Evolutionary conservation across 1,139 yeast genomes (phyloP).

Genomic region (Arxiozyma slooffiae): DNA sequence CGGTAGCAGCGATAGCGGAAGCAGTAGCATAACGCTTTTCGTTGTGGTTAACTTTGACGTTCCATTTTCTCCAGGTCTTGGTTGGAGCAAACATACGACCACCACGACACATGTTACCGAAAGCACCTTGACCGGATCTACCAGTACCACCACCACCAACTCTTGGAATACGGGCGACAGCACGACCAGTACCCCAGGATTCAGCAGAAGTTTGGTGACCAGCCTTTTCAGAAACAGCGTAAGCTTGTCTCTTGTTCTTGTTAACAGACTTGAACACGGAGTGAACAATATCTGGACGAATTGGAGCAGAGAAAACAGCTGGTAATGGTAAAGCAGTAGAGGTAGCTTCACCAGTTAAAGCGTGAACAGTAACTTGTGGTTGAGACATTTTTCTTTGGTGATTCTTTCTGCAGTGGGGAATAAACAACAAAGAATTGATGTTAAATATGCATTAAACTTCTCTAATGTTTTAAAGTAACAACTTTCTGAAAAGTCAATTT

Average conservation of each 20-base stretch:
- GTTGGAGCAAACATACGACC: conserved; percentile 99
- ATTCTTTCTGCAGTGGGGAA: neutral
- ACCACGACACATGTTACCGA: conserved; percentile 99
- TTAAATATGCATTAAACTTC: no score
- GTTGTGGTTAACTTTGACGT: conserved; percentile 99
- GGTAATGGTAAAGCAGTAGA: conserved; percentile 85
- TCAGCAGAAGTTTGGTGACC: conserved; percentile 99
- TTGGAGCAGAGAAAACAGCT: conserved; percentile 98
- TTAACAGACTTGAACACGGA: conserved; percentile 95
- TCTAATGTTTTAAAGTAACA: no score
- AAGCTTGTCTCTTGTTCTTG: conserved; percentile 99
- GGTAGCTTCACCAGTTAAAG: conserved; percentile 81
- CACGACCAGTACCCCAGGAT: conserved; percentile 99
- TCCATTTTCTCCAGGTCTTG: conserved; percentile 99
- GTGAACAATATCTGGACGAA: conserved; percentile 99
- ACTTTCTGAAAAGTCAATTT: no score
- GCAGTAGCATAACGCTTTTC: conserved; percentile 99
- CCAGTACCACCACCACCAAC: conserved; percentile 99
- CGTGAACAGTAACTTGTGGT: conserved; percentile 95
- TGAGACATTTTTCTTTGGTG: conserved; percentile 50
- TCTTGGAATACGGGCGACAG: conserved; percentile 99
- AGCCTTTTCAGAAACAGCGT: conserved; percentile 98
- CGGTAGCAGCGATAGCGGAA: conserved; percentile 98
- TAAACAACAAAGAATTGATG: no score
- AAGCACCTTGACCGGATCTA: conserved; percentile 99